Percentiles rank a stretch among this genome's conserved stretches.
Conservation (phyloP, 805 yeast species). For the Monosporozyma servazzii region DNA sequence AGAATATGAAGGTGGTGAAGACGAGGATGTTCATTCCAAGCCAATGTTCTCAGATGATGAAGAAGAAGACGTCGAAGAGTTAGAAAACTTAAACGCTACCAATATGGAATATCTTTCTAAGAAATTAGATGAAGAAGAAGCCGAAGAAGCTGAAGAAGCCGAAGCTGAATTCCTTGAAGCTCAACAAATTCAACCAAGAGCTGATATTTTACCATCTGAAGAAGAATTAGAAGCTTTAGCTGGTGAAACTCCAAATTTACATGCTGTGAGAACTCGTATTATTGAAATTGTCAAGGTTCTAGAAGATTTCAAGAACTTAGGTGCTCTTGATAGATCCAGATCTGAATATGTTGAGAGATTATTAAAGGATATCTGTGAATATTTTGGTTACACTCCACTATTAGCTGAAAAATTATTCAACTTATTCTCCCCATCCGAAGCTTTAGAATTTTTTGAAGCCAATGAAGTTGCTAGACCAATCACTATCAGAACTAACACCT, state of each 20-base stretch:
- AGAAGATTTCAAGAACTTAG: constrained; percentile 74
- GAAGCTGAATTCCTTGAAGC: constrained; percentile 53
- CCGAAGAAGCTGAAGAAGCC: constrained; percentile 53
- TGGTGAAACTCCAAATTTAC: constrained; percentile 60
- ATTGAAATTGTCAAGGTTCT: constrained; percentile 89
- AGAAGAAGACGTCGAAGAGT: constrained; percentile 48
- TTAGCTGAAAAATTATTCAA: constrained; percentile 91
- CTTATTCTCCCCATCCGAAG: constrained; percentile 88
- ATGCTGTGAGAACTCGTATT: constrained; percentile 84
- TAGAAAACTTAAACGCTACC: constrained; percentile 66
- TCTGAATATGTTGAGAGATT: constrained; percentile 72
- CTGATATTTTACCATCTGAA: constrained; percentile 62
- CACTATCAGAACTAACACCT: constrained; percentile 94
- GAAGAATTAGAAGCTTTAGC: constrained; percentile 52
- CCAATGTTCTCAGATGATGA: constrained; percentile 82
- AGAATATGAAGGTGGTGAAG: constrained; percentile 38
- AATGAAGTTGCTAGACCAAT: constrained; percentile 95
- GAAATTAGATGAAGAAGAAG: constrained; percentile 51
- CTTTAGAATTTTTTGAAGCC: constrained; percentile 96
- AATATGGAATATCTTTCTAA: constrained; percentile 75
- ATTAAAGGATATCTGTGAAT: constrained; percentile 77
- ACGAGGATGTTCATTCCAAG: constrained; percentile 32
- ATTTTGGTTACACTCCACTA: constrained; percentile 87
- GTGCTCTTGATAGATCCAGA: constrained; percentile 83
- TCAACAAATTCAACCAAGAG: constrained; percentile 57